Conservation (phyloP, 352 stramenopile genomes). For the Phytophthora meadii region DNA sequence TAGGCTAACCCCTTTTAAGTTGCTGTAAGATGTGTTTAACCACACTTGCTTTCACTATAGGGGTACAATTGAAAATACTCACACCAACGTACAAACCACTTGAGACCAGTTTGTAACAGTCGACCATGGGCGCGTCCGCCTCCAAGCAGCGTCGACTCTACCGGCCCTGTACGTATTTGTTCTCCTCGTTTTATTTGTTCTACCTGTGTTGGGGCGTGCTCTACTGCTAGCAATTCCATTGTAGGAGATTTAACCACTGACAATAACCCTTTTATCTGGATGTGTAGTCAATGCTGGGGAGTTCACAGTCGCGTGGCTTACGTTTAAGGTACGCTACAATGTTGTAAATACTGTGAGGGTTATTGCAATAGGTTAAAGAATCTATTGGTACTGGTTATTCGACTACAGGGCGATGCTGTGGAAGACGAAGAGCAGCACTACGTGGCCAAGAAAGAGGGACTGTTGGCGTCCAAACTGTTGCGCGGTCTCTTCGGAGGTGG, state of each 20-base stretch:
- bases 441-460: constrained; percentile 69
- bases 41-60: neutral
- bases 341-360: neutral
- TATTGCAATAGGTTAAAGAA: neutral
- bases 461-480: constrained; percentile 81
- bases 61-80: constrained; percentile 1
- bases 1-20: constrained; percentile 10
- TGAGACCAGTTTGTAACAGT: constrained; percentile 34
- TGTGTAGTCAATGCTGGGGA: constrained; percentile 71
- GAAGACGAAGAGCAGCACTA: constrained; percentile 72
- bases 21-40: neutral
- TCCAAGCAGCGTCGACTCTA: constrained; percentile 63
- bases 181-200: neutral
- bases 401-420: constrained; percentile 65
- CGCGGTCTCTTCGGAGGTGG: constrained; percentile 77
- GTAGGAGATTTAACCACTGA: neutral
- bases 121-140: constrained; percentile 46
- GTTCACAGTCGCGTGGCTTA: constrained; percentile 88
- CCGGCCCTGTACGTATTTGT: constrained; percentile 52
- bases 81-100: constrained; percentile 23
- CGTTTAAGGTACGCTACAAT: constrained; percentile 72
- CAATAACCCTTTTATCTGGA: constrained; percentile 11
- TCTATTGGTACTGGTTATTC: neutral
- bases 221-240: neutral
- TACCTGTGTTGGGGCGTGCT: neutral